A percentile compares a stretch with the other conserved stretches of the same genome.
These are phyloP conservation scores for Cardamine resedifolia DNA, from an alignment of 345 rosid genomes.

Conservation along the genomic window DNA sequence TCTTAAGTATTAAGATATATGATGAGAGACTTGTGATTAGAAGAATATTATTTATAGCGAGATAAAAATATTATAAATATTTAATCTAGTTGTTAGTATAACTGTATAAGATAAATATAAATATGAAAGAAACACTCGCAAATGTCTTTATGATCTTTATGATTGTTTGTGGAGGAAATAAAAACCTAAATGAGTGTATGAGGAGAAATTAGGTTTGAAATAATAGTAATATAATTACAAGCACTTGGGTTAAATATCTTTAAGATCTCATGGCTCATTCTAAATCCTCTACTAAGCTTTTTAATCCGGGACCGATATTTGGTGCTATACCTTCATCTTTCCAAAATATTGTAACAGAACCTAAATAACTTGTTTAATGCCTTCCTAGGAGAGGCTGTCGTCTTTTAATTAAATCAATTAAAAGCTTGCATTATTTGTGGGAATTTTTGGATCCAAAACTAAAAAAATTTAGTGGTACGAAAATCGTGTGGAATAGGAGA, in stretches of 20 bases:
- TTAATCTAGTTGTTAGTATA: no score
- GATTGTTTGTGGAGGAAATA: background rate
- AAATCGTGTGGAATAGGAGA: background rate
- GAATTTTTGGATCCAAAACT: background rate
- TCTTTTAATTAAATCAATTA: background rate
- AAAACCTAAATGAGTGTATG: background rate
- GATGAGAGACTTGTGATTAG: background rate
- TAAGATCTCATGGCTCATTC: background rate
- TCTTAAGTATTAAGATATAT: background rate
- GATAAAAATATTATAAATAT: no score
- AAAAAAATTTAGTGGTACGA: background rate
- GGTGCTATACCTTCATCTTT: background rate
- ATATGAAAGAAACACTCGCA: background rate
- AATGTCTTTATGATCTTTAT: background rate
- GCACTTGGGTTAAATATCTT: background rate
- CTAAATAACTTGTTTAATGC: background rate
- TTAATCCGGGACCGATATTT: no score
- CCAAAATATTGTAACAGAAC: background rate
- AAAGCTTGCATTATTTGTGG: background rate
- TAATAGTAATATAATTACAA: background rate
- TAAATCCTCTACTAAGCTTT: background rate
- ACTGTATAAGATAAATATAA: background rate
- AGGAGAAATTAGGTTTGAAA: background rate
- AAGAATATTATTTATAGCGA: background rate
- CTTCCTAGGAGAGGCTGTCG: background rate